Evolutionary conservation across 257 asterid species (phyloP).

Genomic region (Striga asiatica): DNA sequence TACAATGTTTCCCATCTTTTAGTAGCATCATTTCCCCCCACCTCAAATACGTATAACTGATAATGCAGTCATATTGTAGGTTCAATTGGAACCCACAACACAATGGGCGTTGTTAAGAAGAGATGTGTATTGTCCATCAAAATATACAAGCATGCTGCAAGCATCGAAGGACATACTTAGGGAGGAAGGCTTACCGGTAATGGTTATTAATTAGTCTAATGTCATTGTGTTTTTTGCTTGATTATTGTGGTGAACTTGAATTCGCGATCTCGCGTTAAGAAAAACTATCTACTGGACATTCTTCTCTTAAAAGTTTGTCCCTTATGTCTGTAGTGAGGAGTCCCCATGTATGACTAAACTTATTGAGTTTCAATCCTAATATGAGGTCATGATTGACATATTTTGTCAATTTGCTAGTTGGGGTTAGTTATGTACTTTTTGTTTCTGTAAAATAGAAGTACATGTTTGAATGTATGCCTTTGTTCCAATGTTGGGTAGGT

Average conservation of each 20-base stretch:
- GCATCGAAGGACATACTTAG: conserved; percentile 82
- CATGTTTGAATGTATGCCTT: too few species aligned
- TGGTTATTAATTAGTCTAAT: conserved; percentile 5
- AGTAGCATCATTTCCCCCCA: background rate
- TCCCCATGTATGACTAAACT: background rate
- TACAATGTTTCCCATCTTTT: background rate
- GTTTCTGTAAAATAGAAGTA: too few species aligned
- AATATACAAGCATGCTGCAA: conserved; percentile 81
- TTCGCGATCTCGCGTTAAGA: too few species aligned
- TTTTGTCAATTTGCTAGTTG: background rate
- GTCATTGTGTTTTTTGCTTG: background rate
- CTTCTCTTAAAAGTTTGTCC: background rate
- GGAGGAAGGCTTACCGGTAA: conserved; percentile 91
- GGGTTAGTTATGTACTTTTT: too few species aligned
- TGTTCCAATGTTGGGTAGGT: too few species aligned
- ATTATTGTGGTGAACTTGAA: background rate
- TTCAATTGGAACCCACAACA: conserved; percentile 87
- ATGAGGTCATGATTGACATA: background rate
- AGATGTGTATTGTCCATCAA: conserved; percentile 40
- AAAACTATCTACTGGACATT: too few species aligned
- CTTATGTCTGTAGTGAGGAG: background rate
- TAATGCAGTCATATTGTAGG: conserved; percentile 31
- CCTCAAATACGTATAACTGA: conserved; percentile 3
- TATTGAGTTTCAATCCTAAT: background rate
- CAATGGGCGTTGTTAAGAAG: conserved; percentile 68